These are phyloP conservation scores for Allium fistulosum DNA, from an alignment of 106 monocot genomes.

Conservation along the genomic window DNA sequence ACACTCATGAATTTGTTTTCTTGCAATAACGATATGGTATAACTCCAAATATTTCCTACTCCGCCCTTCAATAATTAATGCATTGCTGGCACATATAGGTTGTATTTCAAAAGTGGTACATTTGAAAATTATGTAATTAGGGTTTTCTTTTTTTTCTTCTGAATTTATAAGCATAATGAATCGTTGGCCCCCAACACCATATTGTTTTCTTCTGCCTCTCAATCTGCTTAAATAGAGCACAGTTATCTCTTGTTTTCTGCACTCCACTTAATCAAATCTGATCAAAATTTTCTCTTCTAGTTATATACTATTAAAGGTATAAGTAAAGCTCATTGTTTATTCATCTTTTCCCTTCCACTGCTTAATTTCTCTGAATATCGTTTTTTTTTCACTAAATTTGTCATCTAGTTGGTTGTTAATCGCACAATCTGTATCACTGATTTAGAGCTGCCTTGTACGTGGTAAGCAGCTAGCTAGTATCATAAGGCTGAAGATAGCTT, in stretches of 20 bases:
- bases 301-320: too few species aligned
- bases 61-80: conserved; percentile 1
- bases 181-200: neutral
- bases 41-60: conserved; percentile 6
- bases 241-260: neutral
- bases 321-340: too few species aligned
- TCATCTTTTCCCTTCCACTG: too few species aligned
- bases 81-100: conserved; percentile 1
- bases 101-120: neutral
- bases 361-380: neutral
- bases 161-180: neutral
- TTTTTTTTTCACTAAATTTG: neutral
- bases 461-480: too few species aligned
- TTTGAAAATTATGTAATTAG: neutral
- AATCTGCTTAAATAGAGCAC: conserved; percentile 3
- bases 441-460: too few species aligned
- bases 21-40: neutral
- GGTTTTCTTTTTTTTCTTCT: neutral
- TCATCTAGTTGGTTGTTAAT: neutral
- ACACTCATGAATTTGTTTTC: too few species aligned
- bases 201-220: conserved; percentile 1
- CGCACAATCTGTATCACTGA: neutral
- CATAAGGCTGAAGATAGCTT: too few species aligned
- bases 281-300: too few species aligned
- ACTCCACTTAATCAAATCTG: neutral